Evolutionary conservation across 1,284 basidiomycete genomes (phyloP).

Genomic region (Anthracocystis walkeri): DNA sequence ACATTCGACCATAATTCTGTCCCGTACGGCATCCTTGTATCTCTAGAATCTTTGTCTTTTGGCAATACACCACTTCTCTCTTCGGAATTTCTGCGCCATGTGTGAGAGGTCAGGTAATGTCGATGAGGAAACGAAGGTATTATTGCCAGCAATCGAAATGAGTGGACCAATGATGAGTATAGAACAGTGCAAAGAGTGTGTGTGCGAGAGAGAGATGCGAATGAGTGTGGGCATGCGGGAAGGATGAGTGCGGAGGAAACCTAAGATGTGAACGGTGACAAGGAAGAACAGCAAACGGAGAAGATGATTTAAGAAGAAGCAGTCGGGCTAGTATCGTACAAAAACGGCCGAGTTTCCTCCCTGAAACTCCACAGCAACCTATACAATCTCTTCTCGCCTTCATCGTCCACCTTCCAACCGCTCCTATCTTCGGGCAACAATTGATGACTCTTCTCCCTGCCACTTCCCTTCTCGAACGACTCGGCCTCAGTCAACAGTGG

Average conservation of each 20-base stretch:
- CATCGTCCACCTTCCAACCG: slow-evolving; percentile 27
- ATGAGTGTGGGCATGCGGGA: not conserved
- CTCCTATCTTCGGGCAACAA: slow-evolving; percentile 16
- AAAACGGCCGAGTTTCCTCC: slow-evolving; percentile 34
- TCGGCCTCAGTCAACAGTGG: slow-evolving; percentile 18
- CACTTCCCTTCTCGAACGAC: not conserved
- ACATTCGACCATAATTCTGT: not conserved
- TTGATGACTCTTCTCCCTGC: slow-evolving; percentile 3
- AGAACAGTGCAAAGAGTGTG: not conserved
- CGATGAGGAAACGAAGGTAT: not conserved
- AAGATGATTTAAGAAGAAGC: not conserved
- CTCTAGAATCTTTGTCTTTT: not conserved
- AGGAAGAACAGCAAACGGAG: not conserved
- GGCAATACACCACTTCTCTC: slow-evolving; percentile 12
- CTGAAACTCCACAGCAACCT: slow-evolving; percentile 36
- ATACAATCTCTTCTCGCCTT: slow-evolving; percentile 28
- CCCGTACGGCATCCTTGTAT: not conserved
- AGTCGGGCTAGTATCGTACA: slow-evolving; percentile 24
- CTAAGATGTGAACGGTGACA: not conserved
- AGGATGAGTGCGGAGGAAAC: not conserved
- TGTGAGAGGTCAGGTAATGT: not conserved
- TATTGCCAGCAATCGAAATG: not conserved
- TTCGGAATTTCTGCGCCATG: not conserved
- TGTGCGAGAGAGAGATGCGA: not conserved
- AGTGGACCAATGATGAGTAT: not conserved